Evolutionary conservation across 805 yeast species (phyloP), one percentile per base, ranked within the genome.

Genomic region (Ogataea corticis): DNA sequence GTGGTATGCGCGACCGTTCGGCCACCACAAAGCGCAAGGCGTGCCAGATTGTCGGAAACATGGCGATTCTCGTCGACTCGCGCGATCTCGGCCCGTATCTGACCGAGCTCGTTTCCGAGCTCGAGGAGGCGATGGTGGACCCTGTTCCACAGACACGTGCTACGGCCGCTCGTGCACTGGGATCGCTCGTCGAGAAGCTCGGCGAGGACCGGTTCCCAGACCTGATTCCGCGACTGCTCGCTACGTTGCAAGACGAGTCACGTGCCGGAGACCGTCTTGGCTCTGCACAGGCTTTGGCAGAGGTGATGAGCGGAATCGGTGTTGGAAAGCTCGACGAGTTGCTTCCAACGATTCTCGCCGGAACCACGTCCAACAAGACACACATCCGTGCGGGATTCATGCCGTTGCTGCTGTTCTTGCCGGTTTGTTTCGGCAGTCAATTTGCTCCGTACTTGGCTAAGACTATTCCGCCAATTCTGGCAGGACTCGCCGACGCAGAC

Each of bases 121-220:
- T 94, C 49, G 96, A 94, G 65, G 74, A 79, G 34, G 96, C 98
- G 5, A 92, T 94, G 96, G 97, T 95, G 41, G 99, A 94, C 57
- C 99, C 99, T 1, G 99, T 94, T 42, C 96, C 98, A 27, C 87
- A 83, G 33, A 94, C 99, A 0, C 82, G 98, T 64, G 95, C 98
- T 1, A 94, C 97, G 16, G 98, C 98, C 18, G 91, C 97, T 16
- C 82, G 97, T 68, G 99, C 99, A 0, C 71, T 94, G 41, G 99
- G 99, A 55, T 89, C 97, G 0, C 74, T 94, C 51, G 97, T 95
- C 38, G 98, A 94, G 65, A 92, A 91, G 63, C 74, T 94, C 33
- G 99, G 99, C 45, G 99, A 94, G 68, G 96, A 88, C 38, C 84
- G 81, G 55, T 91, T 94, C 88, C 97, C 99, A 29, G 86, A 80